Evolutionary conservation across 139 green algal species (phyloP).

Genomic region (Picochlorum sp.): DNA sequence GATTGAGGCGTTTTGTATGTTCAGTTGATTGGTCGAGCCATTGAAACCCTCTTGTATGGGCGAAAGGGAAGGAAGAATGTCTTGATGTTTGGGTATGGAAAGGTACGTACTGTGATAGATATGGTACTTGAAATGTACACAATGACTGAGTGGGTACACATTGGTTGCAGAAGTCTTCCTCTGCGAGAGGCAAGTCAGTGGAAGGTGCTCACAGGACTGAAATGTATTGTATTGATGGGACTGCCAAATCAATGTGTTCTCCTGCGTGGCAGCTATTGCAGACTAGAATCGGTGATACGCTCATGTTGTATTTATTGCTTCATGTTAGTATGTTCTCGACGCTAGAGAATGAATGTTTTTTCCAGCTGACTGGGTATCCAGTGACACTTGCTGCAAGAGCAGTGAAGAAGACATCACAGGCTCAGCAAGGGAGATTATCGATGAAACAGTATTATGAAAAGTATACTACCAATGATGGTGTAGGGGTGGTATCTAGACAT

Average conservation of each 20-base stretch:
- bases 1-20: background rate
- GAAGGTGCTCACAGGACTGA: constrained; percentile 34
- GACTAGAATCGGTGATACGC: constrained; percentile 46
- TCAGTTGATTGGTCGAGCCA: constrained; percentile 46
- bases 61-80: constrained; percentile 34
- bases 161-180: background rate
- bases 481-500: no score
- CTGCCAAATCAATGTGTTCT: constrained; percentile 9
- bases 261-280: constrained; percentile 43
- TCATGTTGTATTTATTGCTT: constrained; percentile 63
- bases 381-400: constrained; percentile 29
- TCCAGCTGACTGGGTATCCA: constrained; percentile 47
- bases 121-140: background rate
- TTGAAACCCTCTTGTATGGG: constrained; percentile 42
- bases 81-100: constrained; percentile 41
- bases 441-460: background rate
- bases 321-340: constrained; percentile 47
- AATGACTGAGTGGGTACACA: background rate
- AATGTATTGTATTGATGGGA: constrained; percentile 32
- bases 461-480: no score
- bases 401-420: background rate
- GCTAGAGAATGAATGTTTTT: constrained; percentile 43
- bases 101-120: constrained; percentile 23
- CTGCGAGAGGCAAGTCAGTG: background rate
- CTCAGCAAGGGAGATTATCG: background rate